These are phyloP conservation scores for Eucalyptus microcorys DNA, from an alignment of 345 rosid genomes.

Conservation along the genomic window DNA sequence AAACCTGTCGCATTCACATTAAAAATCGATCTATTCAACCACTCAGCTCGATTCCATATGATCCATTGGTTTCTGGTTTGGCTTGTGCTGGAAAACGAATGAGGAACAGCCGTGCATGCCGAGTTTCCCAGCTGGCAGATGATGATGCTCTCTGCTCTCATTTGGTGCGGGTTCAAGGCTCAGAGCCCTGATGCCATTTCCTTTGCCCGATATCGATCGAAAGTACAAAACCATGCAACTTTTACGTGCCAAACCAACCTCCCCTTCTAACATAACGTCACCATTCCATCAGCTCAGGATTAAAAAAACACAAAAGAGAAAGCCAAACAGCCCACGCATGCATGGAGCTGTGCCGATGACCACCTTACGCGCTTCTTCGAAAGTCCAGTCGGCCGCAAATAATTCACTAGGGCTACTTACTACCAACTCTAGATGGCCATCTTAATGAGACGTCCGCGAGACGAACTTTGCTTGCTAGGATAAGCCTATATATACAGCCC, in stretches of 20 bases:
- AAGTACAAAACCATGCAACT: not conserved
- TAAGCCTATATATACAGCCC: not conserved
- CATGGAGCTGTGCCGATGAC: not conserved
- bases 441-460: not conserved
- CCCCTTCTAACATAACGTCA: not conserved
- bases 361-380: not conserved
- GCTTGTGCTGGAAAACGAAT: not conserved
- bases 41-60: not conserved
- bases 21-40: not conserved
- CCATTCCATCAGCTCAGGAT: not conserved
- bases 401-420: not conserved
- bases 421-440: not conserved
- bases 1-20: not conserved
- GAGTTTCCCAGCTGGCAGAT: not conserved
- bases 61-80: not conserved
- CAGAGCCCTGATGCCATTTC: not conserved
- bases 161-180: not conserved
- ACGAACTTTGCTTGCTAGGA: not conserved
- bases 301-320: not conserved
- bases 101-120: not conserved
- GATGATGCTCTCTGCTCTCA: not conserved
- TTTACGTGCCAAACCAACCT: not conserved
- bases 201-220: not conserved
- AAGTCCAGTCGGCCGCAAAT: not conserved
- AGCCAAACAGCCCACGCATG: not conserved